A percentile compares a stretch with the other conserved stretches of the same genome.
Evolutionary conservation across 164 flowering plant genomes (phyloP).

Genomic region (Amborella trichopoda): DNA sequence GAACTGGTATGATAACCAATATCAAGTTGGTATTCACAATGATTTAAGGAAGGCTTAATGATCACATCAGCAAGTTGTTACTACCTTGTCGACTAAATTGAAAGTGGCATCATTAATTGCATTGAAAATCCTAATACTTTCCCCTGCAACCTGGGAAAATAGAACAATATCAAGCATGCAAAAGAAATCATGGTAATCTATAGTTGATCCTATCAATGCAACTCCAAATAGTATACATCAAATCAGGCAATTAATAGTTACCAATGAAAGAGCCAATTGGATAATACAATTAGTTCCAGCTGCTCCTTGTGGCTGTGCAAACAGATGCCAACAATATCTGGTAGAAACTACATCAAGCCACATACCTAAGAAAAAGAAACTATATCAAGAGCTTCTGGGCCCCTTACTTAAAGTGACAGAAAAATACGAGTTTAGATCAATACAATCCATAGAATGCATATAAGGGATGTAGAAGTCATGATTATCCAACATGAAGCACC

Average conservation of each 20-base stretch:
- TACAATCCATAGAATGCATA: background rate
- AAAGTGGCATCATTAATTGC: conserved; percentile 83
- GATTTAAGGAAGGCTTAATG: background rate
- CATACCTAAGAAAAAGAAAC: no score
- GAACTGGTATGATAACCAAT: conserved; percentile 43
- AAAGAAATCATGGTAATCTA: background rate
- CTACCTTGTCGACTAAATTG: conserved; percentile 95
- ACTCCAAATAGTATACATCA: background rate
- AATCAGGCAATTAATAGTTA: conserved; percentile 13
- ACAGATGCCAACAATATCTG: background rate
- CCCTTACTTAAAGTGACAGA: background rate
- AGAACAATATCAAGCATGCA: background rate
- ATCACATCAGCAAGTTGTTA: background rate
- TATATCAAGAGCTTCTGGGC: no score
- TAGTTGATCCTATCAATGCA: background rate
- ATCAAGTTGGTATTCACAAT: background rate
- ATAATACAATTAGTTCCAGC: conserved; percentile 69
- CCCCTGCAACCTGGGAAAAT: conserved; percentile 64
- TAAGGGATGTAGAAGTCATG: background rate
- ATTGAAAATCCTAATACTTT: conserved; percentile 77
- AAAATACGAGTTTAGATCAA: background rate
- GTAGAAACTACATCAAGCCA: background rate
- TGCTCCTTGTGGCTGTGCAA: conserved; percentile 91
- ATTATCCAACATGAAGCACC: background rate
- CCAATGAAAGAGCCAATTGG: conserved; percentile 86